Conservation (phyloP, 352 stramenopile species). For the Blastocystis sp. region DNA sequence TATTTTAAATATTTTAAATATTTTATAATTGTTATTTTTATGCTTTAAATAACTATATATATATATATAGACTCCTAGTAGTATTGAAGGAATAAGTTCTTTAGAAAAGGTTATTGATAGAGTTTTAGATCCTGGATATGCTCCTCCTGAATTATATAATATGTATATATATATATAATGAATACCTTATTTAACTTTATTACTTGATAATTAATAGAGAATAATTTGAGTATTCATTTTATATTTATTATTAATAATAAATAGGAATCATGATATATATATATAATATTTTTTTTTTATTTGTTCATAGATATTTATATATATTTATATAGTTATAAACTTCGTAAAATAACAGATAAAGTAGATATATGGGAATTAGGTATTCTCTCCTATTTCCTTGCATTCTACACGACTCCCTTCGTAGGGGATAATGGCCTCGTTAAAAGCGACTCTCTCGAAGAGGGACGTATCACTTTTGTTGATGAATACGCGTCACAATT, state of each 20-base stretch:
- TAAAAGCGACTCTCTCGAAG: neutral
- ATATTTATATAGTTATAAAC: neutral
- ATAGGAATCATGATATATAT: no score
- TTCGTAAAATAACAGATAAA: slow-evolving; percentile 23
- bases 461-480: slow-evolving; percentile 1
- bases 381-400: slow-evolving; percentile 34
- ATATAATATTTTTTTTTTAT: no score
- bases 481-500: neutral
- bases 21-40: no score
- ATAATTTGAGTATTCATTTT: no score
- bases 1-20: no score
- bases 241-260: no score
- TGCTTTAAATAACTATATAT: no score
- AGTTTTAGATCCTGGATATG: slow-evolving; percentile 12
- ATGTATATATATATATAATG: neutral
- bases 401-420: slow-evolving; percentile 33
- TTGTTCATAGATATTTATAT: no score
- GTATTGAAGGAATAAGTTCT: slow-evolving; percentile 9
- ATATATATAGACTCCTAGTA: slow-evolving; percentile 5
- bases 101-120: slow-evolving; percentile 19
- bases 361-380: slow-evolving; percentile 34
- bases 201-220: no score
- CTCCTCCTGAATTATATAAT: slow-evolving; percentile 33
- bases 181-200: no score
- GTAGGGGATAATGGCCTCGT: slow-evolving; percentile 3